These are phyloP conservation scores for Hymenoscyphus albidus DNA, from an alignment of 2,329 filamentous ascomycete species.

Conservation along the genomic window DNA sequence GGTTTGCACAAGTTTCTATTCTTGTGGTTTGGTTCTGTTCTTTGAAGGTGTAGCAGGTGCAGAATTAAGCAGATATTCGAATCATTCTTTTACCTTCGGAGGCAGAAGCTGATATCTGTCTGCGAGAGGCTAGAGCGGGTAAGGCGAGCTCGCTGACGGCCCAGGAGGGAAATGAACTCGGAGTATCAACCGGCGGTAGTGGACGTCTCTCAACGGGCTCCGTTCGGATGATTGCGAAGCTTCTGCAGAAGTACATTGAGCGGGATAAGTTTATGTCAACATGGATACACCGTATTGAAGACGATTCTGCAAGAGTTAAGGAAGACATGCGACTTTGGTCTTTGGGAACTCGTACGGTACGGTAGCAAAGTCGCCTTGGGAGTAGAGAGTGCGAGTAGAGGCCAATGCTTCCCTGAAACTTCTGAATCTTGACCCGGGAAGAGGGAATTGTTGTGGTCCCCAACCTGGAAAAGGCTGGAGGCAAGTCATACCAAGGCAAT, in stretches of 20 bases:
- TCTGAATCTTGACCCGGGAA: neutral
- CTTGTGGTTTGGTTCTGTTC: neutral
- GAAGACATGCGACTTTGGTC: neutral
- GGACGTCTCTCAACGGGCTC: neutral
- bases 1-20: slow-evolving; percentile 1
- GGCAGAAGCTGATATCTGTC: neutral
- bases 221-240: neutral
- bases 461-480: slow-evolving; percentile 1
- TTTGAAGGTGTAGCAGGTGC: neutral
- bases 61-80: neutral
- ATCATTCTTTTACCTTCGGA: neutral
- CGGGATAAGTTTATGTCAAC: neutral
- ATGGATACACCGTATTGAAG: neutral
- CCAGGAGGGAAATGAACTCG: neutral
- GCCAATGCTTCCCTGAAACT: neutral
- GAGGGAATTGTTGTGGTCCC: neutral
- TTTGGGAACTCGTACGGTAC: too few species aligned
- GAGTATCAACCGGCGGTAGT: neutral
- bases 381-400: neutral
- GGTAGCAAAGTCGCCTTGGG: neutral
- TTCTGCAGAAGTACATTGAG: neutral
- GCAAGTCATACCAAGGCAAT: slow-evolving; percentile 2
- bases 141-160: neutral
- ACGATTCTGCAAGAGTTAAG: neutral
- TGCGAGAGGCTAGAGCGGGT: neutral